Percentiles rank a stretch among this genome's conserved stretches.
phyloP scores from a whole-genome alignment of 176 grass and related monocot genomes.

The Musa troglodytarum region DNA sequence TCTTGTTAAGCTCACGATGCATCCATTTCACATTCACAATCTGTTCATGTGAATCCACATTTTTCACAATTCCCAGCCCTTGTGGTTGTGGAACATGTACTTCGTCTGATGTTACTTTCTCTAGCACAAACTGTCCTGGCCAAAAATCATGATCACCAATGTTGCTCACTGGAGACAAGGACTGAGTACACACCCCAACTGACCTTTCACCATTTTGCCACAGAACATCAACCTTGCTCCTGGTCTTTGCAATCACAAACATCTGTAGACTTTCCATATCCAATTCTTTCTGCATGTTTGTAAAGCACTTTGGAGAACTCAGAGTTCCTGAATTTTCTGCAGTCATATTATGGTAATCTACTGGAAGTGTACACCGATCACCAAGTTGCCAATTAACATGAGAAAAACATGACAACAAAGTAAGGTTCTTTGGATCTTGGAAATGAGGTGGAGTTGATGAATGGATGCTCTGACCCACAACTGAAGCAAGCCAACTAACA shows the following conservation, averaged over 20 bases:
- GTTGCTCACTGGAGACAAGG: constrained; percentile 60
- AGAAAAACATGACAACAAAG: constrained; percentile 63
- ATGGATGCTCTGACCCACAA: constrained; percentile 41
- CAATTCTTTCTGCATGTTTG: constrained; percentile 26
- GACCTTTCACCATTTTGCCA: constrained; percentile 84
- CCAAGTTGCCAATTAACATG: constrained; percentile 91
- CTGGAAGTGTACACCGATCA: constrained; percentile 79
- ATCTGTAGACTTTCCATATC: constrained; percentile 30
- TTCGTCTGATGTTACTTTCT: constrained; percentile 40
- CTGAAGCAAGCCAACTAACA: constrained; percentile 77
- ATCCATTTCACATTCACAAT: constrained; percentile 85
- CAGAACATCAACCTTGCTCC: constrained; percentile 63
- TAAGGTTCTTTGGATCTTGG: constrained; percentile 68
- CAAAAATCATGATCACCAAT: constrained; percentile 95
- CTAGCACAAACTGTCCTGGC: constrained; percentile 75
- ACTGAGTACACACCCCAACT: constrained; percentile 54
- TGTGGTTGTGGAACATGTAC: constrained; percentile 26
- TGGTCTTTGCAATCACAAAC: constrained; percentile 71
- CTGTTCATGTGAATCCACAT: constrained; percentile 60
- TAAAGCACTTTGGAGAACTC: constrained; percentile 25
- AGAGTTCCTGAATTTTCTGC: constrained; percentile 24
- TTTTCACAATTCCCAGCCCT: constrained; percentile 57
- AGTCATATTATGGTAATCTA: constrained; percentile 9
- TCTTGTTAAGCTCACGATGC: constrained; percentile 29
- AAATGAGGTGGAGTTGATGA: constrained; percentile 46